A percentile compares a stretch with the other conserved stretches of the same genome.
Conservation (phyloP, 345 rosid genomes). For the Isatis tinctoria region DNA sequence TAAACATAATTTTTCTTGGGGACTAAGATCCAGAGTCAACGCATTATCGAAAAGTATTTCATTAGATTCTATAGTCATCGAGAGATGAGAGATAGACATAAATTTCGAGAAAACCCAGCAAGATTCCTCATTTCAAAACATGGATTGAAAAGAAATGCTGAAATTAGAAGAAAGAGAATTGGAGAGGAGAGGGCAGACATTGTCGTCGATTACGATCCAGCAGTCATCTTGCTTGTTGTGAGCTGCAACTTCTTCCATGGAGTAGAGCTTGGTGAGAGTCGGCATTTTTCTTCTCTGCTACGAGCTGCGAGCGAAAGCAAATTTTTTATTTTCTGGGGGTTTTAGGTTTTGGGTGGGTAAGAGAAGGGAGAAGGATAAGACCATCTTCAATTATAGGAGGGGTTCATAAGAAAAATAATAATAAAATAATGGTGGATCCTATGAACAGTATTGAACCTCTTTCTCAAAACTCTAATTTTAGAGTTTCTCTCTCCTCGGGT, state of each 20-base stretch:
- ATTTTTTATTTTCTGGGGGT: neutral
- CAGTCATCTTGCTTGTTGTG: constrained; percentile 79
- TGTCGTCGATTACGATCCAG: constrained; percentile 90
- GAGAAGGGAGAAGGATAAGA: neutral
- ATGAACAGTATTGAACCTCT: too few relatives aligned
- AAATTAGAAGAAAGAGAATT: neutral
- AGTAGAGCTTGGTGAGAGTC: constrained; percentile 59
- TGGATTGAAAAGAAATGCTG: neutral
- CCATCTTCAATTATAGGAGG: too few relatives aligned
- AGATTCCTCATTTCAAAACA: neutral
- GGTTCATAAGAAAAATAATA: too few relatives aligned
- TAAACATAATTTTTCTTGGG: neutral
- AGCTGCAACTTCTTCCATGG: constrained; percentile 69
- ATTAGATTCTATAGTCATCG: neutral
- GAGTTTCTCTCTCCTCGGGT: too few relatives aligned
- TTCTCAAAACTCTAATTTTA: too few relatives aligned
- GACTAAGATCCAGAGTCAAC: neutral
- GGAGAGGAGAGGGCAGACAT: constrained; percentile 37
- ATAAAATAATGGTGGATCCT: too few relatives aligned
- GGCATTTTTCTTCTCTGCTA: constrained; percentile 48
- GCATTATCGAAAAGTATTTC: neutral
- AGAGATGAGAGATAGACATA: neutral
- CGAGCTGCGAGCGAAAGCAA: neutral
- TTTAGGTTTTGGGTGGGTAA: neutral
- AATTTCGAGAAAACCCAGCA: neutral